A percentile compares a stretch with the other conserved stretches of the same genome.
These are phyloP conservation scores for Aspergillus sp. DNA, from an alignment of 2,329 filamentous ascomycete genomes.

Conservation along the genomic window DNA sequence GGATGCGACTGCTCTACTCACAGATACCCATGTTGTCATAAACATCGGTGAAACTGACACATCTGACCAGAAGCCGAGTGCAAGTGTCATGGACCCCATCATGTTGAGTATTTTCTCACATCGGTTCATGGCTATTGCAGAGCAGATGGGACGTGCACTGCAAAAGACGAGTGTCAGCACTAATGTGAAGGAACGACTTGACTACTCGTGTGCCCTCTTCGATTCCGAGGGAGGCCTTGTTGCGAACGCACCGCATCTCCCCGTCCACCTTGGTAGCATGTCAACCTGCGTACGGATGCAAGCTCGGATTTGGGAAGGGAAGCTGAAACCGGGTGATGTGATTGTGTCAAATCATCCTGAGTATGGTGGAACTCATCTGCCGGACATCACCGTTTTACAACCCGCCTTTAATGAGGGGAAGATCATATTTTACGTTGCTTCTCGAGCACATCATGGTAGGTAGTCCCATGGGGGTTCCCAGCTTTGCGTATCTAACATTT, in stretches of 20 bases:
- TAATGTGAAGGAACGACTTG: conserved; percentile 80
- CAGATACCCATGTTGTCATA: conserved; percentile 37
- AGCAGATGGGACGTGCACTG: conserved; percentile 76
- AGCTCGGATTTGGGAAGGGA: conserved; percentile 70
- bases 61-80: conserved; percentile 29
- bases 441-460: conserved; percentile 63
- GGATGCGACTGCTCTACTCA: conserved; percentile 35
- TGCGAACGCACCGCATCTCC: conserved; percentile 66
- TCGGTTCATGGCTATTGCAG: conserved; percentile 80
- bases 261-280: conserved; percentile 77
- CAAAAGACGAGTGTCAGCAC: conserved; percentile 73
- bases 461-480: too few species aligned
- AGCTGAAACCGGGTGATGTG: conserved; percentile 71
- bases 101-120: conserved; percentile 77
- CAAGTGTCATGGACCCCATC: conserved; percentile 67
- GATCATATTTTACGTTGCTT: conserved; percentile 79
- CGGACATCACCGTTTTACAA: conserved; percentile 74
- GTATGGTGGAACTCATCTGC: conserved; percentile 79
- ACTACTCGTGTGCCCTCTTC: conserved; percentile 79
- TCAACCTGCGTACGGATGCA: conserved; percentile 74
- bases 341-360: conserved; percentile 77
- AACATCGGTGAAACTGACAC: conserved; percentile 1
- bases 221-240: conserved; percentile 71
- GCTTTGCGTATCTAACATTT: too few species aligned
- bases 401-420: conserved; percentile 62